Evolutionary conservation across 352 stramenopile species (phyloP), one percentile per base, ranked within the genome.

Genomic region (Globisporangium nodosum): DNA sequence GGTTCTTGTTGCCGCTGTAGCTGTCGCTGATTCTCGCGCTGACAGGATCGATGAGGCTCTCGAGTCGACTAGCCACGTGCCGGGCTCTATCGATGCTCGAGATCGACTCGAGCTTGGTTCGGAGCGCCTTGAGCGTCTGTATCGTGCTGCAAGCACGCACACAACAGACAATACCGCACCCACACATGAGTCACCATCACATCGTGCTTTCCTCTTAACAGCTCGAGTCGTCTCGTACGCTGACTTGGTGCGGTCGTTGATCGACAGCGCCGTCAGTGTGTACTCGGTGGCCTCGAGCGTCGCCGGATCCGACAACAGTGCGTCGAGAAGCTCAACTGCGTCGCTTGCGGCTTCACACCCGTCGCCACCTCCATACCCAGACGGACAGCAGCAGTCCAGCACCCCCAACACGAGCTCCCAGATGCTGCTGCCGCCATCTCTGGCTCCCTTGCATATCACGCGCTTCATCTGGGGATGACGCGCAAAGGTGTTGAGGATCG

Each of bases 401-500:
- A 69, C 64, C 52, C 56, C 16, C 43, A 35, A 39, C 30, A 73
- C 47, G 40, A 87, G 45, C 33, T 71, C 63, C 68, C 67, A 84
- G 31, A 84, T 37, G 13, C 54, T 52, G 43, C n/a, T 21, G n/a
- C 43, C 43, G 43, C 43, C 20, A 16, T 15, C 13, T 11, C 13
- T 12, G 3, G 37, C 13, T 16, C 55, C 43, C 2, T 39, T 18
- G 56, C 42, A 45, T 39, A 66, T 50, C 43, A 77, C 52, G 0
- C 54, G 55, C n/a, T 73, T 76, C 16, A 71, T 68, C 0, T 65
- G 51, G 3, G 63, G 52, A 49, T 82, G 66, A 0, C 66, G 30
- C 1, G 58, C 62, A 16, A 79, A 49, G 31, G 64, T 70, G 49
- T 78, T 78, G 24, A 90, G 65, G 30, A 83, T 70, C 15, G 69